A percentile compares a stretch with the other conserved stretches of the same genome.
These are phyloP conservation scores for Plasmodium berghei DNA, from an alignment of 169 alveolate genomes.

Conservation along the genomic window DNA sequence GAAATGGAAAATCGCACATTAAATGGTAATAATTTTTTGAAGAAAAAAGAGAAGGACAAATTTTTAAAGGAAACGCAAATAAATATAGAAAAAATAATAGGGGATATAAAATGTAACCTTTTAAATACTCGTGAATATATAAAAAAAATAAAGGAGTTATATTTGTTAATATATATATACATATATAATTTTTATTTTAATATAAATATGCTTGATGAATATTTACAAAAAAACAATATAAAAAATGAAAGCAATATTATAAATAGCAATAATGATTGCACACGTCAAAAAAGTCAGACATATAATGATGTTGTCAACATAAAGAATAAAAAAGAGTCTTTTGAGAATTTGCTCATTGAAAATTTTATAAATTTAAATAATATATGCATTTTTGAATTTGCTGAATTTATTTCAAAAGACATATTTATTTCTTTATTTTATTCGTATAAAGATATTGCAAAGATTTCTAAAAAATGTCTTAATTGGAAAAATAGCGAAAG, in stretches of 20 bases:
- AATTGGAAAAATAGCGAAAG: background rate
- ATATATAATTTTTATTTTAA: constrained; percentile 28
- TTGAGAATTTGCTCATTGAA: too few species aligned
- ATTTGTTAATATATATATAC: constrained; percentile 29
- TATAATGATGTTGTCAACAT: too few species aligned
- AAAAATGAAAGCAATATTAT: background rate
- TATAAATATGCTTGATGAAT: background rate
- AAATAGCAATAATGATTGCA: background rate
- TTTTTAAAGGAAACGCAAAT: constrained; percentile 18
- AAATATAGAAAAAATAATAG: constrained; percentile 25
- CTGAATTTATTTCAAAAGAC: constrained; percentile 8
- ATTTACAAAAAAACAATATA: background rate
- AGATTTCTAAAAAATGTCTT: constrained; percentile 16
- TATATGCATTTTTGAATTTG: constrained; percentile 30
- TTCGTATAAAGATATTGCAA: constrained; percentile 20
- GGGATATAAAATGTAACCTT: constrained; percentile 4
- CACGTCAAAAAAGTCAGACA: background rate
- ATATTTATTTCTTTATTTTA: constrained; percentile 36
- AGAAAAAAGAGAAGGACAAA: constrained; percentile 38
- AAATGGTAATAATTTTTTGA: constrained; percentile 16
- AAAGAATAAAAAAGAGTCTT: too few species aligned
- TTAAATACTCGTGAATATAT: constrained; percentile 10
- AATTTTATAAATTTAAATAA: constrained; percentile 17
- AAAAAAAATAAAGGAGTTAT: constrained; percentile 25
- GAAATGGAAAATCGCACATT: constrained; percentile 2